These are phyloP conservation scores for Pholiota molesta DNA, from an alignment of 768 basidiomycete species.

Conservation along the genomic window DNA sequence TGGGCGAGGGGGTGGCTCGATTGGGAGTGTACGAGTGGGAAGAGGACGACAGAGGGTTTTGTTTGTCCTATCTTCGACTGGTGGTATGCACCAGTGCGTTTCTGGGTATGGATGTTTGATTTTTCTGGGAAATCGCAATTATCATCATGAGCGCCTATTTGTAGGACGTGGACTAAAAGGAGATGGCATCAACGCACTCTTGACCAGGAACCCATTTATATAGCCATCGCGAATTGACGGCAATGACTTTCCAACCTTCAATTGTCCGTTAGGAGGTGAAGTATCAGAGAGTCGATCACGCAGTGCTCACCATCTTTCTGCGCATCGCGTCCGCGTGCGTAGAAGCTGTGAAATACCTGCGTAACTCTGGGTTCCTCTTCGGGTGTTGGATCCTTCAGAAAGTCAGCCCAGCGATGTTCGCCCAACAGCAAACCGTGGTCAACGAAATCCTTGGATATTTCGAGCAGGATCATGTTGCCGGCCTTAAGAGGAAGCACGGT, in stretches of 20 bases:
- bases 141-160: conserved; percentile 5
- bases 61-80: conserved; percentile 45
- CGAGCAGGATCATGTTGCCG: conserved; percentile 50
- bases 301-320: conserved; percentile 50
- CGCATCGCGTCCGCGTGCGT: conserved; percentile 42
- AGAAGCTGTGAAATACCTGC: conserved; percentile 46
- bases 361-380: conserved; percentile 41
- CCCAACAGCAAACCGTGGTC: conserved; percentile 44
- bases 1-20: conserved; percentile 33
- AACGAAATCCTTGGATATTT: conserved; percentile 42
- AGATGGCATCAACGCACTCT: conserved; percentile 24
- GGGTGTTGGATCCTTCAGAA: conserved; percentile 40
- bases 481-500: conserved; percentile 29
- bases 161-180: not conserved
- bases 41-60: conserved; percentile 48
- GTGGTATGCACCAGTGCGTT: conserved; percentile 42
- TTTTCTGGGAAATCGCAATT: conserved; percentile 19
- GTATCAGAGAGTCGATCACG: not conserved
- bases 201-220: conserved; percentile 36
- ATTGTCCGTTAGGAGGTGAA: not conserved
- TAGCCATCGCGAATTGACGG: conserved; percentile 47
- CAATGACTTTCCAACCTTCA: conserved; percentile 54
- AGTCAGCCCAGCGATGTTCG: conserved; percentile 52
- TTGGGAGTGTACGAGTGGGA: conserved; percentile 38
- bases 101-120: conserved; percentile 43